Conservation (phyloP, 1,139 yeast genomes). For the Kurtzmaniella quercitrusa region DNA sequence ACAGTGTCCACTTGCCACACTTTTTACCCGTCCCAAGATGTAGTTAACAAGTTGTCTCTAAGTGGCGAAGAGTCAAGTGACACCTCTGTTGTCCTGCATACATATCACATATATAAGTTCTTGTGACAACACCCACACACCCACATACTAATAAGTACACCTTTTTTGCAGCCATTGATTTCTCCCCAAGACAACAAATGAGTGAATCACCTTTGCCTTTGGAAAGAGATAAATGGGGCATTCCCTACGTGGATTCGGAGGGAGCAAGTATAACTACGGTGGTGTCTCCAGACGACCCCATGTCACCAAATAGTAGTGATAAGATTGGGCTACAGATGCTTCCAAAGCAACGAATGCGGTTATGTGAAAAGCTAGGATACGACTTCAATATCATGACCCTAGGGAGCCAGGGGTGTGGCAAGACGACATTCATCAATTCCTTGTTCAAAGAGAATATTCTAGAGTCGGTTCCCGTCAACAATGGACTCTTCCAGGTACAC, state of each 20-base stretch:
- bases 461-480: background rate
- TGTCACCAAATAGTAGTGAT: background rate
- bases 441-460: conserved; percentile 21
- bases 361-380: conserved; percentile 25
- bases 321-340: conserved; percentile 21
- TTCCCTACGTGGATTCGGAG: background rate
- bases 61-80: too few relatives aligned
- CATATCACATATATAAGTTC: too few relatives aligned
- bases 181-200: background rate
- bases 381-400: conserved; percentile 56
- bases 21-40: too few relatives aligned
- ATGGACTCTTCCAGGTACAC: conserved; percentile 14
- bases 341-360: conserved; percentile 23
- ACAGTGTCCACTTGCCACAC: too few relatives aligned
- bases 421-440: conserved; percentile 72
- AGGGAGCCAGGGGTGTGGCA: conserved; percentile 76
- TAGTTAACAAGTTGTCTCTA: too few relatives aligned
- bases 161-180: background rate
- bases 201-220: background rate
- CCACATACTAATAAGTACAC: background rate
- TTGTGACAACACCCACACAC: background rate
- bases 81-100: too few relatives aligned
- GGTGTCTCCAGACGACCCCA: background rate
- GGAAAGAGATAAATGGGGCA: background rate
- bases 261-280: background rate